Base-by-base conservation (phyloP, 176 grass and related monocot species). In the Carex pumila region DNA sequence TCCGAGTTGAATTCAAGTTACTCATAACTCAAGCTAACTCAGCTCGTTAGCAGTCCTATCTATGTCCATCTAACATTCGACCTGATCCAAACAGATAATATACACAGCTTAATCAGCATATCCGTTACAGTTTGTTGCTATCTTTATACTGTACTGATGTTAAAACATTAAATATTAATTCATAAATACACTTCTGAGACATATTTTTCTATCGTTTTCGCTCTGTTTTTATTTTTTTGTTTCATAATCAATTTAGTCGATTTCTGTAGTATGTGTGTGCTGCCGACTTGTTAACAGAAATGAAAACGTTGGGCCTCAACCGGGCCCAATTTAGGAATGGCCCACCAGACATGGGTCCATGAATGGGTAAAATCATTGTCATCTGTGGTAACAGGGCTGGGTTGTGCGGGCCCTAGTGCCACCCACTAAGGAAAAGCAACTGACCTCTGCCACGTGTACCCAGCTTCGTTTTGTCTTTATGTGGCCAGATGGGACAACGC, bases 401-500 rank as follows among this genome's bases (percentile, higher is more conserved):
- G 73, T 77, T 25, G 50, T 0, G 72, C 5, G 49, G 72, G 50
- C 14, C 50, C 50, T 52, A 56, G 32, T 77, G 73, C 73, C 50
- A 78, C 73, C 73, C 73, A 78, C 73, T 78, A 78, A 34, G 50
- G 1, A 78, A 78, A 78, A 78, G 73, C 73, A 31, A 36, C 73
- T 56, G 73, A 77, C 50, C 34, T 76, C 21, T 76, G 72, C 72
- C 72, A 76, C 72, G 72, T 76, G 12, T 76, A 31, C 49, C 13
- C 6, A 29, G 72, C 49, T 76, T 31, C 72, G 6, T 29, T 76
- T 78, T 78, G 73, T 78, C 73, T 56, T 7, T 56, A 57, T 78
- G 50, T 78, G 25, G 52, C 52, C 73, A 78, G 73, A 36, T 78
- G 52, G 73, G 73, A 78, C 73, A 78, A 78, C 50, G 50, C 25